A percentile compares a stretch with the other conserved stretches of the same genome.
Evolutionary conservation across 345 rosid species (phyloP).

Genomic region (Garcia nutans): DNA sequence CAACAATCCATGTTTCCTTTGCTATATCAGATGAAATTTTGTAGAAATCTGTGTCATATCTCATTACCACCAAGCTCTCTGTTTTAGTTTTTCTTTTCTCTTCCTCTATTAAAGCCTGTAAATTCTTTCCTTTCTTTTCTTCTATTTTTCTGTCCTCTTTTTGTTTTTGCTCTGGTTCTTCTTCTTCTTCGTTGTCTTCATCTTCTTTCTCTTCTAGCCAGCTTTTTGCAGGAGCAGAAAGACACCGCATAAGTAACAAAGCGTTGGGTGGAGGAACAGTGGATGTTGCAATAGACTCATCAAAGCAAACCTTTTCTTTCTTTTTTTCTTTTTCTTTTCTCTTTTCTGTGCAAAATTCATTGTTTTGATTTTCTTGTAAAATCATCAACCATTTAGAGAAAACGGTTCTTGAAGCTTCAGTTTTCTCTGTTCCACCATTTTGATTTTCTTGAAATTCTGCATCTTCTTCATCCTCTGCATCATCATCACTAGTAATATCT

Average conservation of each 20-base stretch:
- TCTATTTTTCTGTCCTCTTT: constrained; percentile 4
- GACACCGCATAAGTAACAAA: constrained; percentile 70
- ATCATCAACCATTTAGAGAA: constrained; percentile 83
- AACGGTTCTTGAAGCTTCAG: constrained; percentile 48
- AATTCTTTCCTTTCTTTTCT: constrained; percentile 24
- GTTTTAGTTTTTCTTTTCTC: constrained; percentile 35
- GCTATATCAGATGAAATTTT: constrained; percentile 66
- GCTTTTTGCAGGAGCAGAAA: constrained; percentile 77
- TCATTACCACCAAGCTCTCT: constrained; percentile 45
- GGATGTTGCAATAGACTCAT: constrained; percentile 19
- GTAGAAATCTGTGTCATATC: constrained; percentile 58
- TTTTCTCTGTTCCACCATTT: constrained; percentile 12
- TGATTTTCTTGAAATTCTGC: constrained; percentile 24
- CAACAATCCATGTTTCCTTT: constrained; percentile 81
- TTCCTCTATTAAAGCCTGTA: constrained; percentile 66
- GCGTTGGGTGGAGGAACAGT: constrained; percentile 79
- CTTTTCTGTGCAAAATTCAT: constrained; percentile 23
- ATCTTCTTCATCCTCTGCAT: constrained; percentile 44
- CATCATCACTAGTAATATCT: constrained; percentile 42
- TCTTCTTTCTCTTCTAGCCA: constrained; percentile 41
- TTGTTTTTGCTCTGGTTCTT: constrained; percentile 21
- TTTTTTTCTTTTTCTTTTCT: constrained; percentile 19
- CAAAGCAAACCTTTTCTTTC: constrained; percentile 9
- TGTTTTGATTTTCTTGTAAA: constrained; percentile 54
- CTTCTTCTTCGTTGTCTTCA: constrained; percentile 19